Evolutionary conservation across 345 rosid species (phyloP), one percentile per base, ranked within the genome.

Genomic region (Salix koriyanagi): DNA sequence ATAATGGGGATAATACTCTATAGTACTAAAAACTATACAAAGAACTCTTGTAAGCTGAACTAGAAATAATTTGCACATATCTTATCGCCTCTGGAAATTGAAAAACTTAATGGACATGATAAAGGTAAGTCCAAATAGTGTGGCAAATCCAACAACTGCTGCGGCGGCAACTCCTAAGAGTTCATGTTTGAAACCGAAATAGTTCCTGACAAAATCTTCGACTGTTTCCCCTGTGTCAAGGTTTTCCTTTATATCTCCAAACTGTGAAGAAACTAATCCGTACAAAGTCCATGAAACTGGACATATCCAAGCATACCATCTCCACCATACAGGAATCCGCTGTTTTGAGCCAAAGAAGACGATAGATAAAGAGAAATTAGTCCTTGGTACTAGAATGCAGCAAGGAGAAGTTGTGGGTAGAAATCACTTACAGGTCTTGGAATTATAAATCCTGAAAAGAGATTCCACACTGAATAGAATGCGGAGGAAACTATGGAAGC

Each of bases 401-500:
- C 5, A 62, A 23, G 30, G 34, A 65, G 36, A 21, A 15, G n/a
- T 32, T 66, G 2, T 4, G 15, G 2, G 69, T 66, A 7, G 69
- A 8, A 66, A 66, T 4, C n/a, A 34, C 69, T 66, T 66, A 66
- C 69, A 34, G 69, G 41, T 32, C 69, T 32, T 14, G 69, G 69
- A n/a, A 66, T 34, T 15, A 66, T 34, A 37, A 66, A 66, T 66
- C 69, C 69, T 66, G 69, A 30, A 34, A 66, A 66, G 44, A 66
- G 69, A 46, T 87, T 87, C 93, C 91, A 88, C 0, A 90, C 4
- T 18, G 80, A 83, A 44, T 84, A 88, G 70, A 88, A 84, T 42
- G 86, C 88, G n/a, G 87, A 68, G 28, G 91, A 85, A 77, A 84
- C 82, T 26, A 88, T 86, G 83, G 86, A 65, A 26, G 91, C 86